Evolutionary conservation across 1,139 yeast species (phyloP), one percentile per base, ranked within the genome.

Genomic region (Taphrina populina): DNA sequence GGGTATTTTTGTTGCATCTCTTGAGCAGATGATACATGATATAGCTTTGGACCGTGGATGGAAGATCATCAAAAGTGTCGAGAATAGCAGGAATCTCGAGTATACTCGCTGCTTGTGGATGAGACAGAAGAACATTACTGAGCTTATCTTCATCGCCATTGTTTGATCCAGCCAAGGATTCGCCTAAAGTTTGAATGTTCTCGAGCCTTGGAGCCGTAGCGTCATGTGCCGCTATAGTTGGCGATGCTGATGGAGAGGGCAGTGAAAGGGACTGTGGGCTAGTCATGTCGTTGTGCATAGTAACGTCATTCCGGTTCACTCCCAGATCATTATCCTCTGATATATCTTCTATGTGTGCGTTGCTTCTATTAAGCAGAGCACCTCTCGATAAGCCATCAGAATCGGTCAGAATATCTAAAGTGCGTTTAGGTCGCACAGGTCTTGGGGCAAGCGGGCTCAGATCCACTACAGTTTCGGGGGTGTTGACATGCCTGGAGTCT

Each of bases 1-100:
- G 73, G 3, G 88, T 78, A 11, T 80, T 71, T 58, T 96, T 76
- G 63, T 83, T 80, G 55, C 85, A 76, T 45, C 76, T 76, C 58
- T 83, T 82, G 35, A 92, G 70, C 49, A 90, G 70, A 60, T 76
- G 78, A 71, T 83, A 87, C 20, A 86, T 51, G 8, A 62, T 53
- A 41, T 62, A 63, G 23, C 61, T 57, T 52, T 62, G 64, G 19
- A 63, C 61, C 19, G 41, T 49, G 10, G 65, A 62, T 2, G 75
- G 73, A 23, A 72, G 62, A 11, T 60, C 60, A 46, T 69, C 72
- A 57, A 70, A 71, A 11, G 66, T 58, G 36, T 64, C 66, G 20
- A 70, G 58, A 27, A 70, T 63, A n/a, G 55, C 52, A 11, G 70
- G 70, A 33, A 69, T 60, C 32, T 60, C 57, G 55, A 61, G 55